A percentile compares a stretch with the other conserved stretches of the same genome.
phyloP scores from a whole-genome alignment of 768 basidiomycete species.

The Pisolithus orientalis region DNA sequence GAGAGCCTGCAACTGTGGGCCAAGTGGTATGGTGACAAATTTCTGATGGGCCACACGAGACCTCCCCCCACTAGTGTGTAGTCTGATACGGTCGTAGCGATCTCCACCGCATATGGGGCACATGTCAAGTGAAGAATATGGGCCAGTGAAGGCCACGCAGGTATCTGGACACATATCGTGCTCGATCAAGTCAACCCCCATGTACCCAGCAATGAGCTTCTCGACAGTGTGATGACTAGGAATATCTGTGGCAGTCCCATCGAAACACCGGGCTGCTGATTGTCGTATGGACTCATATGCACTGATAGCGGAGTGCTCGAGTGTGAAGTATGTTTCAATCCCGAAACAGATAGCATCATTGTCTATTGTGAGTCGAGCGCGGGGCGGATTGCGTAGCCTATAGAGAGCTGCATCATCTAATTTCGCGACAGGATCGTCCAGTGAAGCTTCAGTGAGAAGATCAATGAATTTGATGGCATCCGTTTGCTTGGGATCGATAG shows the following conservation, averaged over 20 bases:
- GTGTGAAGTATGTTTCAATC: no score
- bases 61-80: neutral
- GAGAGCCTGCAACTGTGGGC: constrained; percentile 3
- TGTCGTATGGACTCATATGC: no score
- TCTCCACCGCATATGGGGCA: constrained; percentile 29
- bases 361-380: constrained; percentile 9
- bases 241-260: no score
- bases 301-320: no score
- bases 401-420: constrained; percentile 15
- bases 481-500: neutral
- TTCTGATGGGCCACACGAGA: constrained; percentile 3
- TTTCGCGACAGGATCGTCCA: constrained; percentile 2
- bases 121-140: no score
- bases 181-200: no score
- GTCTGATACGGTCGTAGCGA: neutral
- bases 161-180: no score
- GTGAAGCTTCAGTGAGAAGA: no score
- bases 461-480: constrained; percentile 5
- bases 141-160: no score
- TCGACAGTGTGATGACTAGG: no score
- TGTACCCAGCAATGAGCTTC: no score
- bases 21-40: constrained; percentile 10
- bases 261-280: no score
- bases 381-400: constrained; percentile 22
- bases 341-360: constrained; percentile 7